Evolutionary conservation across 257 asterid species (phyloP).

Genomic region (Solanum chmielewskii): DNA sequence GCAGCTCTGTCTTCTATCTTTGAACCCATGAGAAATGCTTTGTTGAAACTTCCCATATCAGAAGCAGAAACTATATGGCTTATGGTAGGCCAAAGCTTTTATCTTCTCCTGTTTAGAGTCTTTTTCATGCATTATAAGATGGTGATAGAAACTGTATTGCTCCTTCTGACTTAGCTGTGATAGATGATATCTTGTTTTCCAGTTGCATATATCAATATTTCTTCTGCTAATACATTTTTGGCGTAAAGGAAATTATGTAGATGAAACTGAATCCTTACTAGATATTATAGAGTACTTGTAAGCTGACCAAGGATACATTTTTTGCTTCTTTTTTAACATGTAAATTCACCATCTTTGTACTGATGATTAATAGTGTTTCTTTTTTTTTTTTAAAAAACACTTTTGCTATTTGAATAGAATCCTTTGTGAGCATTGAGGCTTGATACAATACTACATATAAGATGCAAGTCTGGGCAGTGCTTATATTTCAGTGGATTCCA

Average conservation of each 20-base stretch:
- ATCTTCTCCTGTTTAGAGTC: neutral
- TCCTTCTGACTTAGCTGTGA: neutral
- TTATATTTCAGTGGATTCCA: neutral
- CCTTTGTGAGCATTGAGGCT: neutral
- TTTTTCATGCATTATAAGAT: neutral
- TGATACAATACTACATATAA: neutral
- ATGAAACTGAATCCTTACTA: neutral
- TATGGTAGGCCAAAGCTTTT: conserved; percentile 47
- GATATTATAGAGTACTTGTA: neutral
- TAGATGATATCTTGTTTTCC: neutral
- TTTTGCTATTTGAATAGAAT: neutral
- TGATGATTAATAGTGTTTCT: neutral
- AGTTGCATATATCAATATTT: neutral
- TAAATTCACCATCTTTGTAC: neutral
- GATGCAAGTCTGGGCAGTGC: neutral
- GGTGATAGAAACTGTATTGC: neutral
- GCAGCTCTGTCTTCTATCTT: conserved; percentile 28
- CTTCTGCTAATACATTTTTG: neutral
- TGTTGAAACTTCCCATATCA: conserved; percentile 37
- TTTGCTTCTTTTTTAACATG: neutral
- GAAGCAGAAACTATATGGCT: conserved; percentile 74
- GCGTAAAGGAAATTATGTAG: neutral
- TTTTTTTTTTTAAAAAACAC: neutral
- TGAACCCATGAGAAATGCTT: conserved; percentile 41
- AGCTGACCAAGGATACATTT: neutral